A percentile compares a stretch with the other conserved stretches of the same genome.
phyloP scores from a whole-genome alignment of 257 asterid species.

The Lycium ferocissimum region DNA sequence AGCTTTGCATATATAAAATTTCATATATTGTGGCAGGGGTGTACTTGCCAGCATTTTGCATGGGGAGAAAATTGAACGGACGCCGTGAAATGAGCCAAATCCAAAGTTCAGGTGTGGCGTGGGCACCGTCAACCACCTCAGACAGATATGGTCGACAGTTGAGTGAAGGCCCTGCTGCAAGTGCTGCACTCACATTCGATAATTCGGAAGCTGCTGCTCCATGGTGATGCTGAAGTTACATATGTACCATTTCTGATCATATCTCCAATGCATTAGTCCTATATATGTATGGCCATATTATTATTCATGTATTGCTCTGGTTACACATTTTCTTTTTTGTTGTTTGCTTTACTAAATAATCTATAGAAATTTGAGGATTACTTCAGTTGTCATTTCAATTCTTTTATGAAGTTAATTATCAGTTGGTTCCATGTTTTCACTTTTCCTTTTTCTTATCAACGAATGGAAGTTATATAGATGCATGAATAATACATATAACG shows the following conservation, averaged over 20 bases:
- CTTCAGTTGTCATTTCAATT: neutral
- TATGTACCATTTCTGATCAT: neutral
- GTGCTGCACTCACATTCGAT: constrained; percentile 20
- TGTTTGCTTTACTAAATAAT: constrained; percentile 19
- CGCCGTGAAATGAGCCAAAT: constrained; percentile 50
- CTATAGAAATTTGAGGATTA: neutral
- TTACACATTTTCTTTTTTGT: neutral
- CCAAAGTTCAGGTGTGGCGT: constrained; percentile 54
- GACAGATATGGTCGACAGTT: constrained; percentile 14
- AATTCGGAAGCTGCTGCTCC: constrained; percentile 5
- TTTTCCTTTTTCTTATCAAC: neutral
- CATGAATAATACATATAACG: neutral
- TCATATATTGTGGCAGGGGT: constrained; percentile 41
- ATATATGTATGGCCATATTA: neutral
- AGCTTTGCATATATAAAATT: neutral
- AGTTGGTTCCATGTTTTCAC: neutral
- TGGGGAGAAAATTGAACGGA: constrained; percentile 33
- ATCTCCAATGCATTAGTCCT: constrained; percentile 5
- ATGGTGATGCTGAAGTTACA: neutral
- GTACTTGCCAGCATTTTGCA: constrained; percentile 52
- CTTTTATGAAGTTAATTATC: neutral
- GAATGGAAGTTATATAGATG: neutral
- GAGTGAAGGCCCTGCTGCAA: constrained; percentile 25
- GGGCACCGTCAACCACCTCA: constrained; percentile 31
- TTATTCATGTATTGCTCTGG: neutral